Evolutionary conservation across 1,284 basidiomycete species (phyloP).

Genomic region (Chiua sp.): DNA sequence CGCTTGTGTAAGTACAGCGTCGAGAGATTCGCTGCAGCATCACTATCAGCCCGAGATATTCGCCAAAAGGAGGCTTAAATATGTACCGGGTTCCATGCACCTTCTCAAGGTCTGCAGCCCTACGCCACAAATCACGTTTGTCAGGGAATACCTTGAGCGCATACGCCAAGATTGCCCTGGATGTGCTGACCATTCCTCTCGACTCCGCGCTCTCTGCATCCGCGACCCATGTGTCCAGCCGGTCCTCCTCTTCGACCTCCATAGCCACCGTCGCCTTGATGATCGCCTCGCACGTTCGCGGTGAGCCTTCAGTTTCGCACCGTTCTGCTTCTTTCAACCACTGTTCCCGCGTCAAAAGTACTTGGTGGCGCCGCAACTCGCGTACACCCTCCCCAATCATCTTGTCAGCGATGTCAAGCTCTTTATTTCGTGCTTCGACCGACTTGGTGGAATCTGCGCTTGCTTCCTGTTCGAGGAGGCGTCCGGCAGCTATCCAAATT

Average conservation of each 20-base stretch:
- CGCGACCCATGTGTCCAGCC: conserved; percentile 87
- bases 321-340: conserved; percentile 96
- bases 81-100: conserved; percentile 79
- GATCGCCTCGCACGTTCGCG: conserved; percentile 92
- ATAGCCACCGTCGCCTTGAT: conserved; percentile 95
- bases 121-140: conserved; percentile 82
- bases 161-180: conserved; percentile 89
- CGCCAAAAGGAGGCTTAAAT: not conserved
- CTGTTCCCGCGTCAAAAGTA: conserved; percentile 90
- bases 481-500: conserved; percentile 97
- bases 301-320: conserved; percentile 88
- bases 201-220: conserved; percentile 88
- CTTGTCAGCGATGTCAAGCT: conserved; percentile 80
- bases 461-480: conserved; percentile 88
- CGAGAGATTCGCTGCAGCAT: conserved; percentile 70
- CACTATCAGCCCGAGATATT: conserved; percentile 1
- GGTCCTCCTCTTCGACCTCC: conserved; percentile 95
- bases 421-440: conserved; percentile 59
- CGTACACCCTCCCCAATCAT: conserved; percentile 87
- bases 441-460: conserved; percentile 53
- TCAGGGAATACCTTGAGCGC: conserved; percentile 93
- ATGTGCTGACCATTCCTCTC: conserved; percentile 80
- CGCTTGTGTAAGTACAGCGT: conserved; percentile 82
- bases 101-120: conserved; percentile 93
- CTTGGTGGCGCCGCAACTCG: conserved; percentile 83